A percentile compares a stretch with the other conserved stretches of the same genome.
phyloP scores from a whole-genome alignment of 1,139 yeast genomes.

The Casaregolazyma lundiana region DNA sequence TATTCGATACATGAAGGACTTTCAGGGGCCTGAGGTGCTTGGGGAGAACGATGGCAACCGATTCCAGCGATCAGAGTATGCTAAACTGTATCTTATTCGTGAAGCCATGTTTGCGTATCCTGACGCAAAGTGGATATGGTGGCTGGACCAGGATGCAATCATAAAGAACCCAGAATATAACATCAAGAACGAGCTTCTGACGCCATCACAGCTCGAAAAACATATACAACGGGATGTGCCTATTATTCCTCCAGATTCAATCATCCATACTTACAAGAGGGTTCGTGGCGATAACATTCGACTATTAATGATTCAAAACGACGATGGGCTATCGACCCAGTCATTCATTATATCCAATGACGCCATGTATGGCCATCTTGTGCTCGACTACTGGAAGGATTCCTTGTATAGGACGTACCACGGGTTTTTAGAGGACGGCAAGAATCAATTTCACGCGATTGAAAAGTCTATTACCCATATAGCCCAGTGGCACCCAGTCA shows the following conservation, averaged over 20 bases:
- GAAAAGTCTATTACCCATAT: constrained; percentile 62
- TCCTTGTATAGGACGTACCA: constrained; percentile 60
- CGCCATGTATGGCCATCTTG: constrained; percentile 51
- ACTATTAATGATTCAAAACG: constrained; percentile 63
- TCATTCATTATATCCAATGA: constrained; percentile 67
- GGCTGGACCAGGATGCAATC: constrained; percentile 70
- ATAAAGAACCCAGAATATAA: constrained; percentile 65
- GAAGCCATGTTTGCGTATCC: constrained; percentile 93
- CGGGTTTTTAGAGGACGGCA: constrained; percentile 52
- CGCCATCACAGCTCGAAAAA: constrained; percentile 53
- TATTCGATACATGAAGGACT: constrained; percentile 79
- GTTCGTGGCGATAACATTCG: constrained; percentile 51
- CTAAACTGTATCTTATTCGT: constrained; percentile 55
- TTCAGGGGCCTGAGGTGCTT: constrained; percentile 33
- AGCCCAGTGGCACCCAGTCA: constrained; percentile 87
- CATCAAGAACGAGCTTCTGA: constrained; percentile 40
- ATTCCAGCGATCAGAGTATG: constrained; percentile 41
- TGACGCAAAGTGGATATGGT: constrained; percentile 81
- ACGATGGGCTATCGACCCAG: constrained; percentile 56
- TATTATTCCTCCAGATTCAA: constrained; percentile 43
- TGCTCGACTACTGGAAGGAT: constrained; percentile 68
- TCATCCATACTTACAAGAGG: constrained; percentile 67
- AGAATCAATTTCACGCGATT: constrained; percentile 29
- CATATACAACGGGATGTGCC: constrained; percentile 66
- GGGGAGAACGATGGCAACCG: constrained; percentile 22